Conservation (phyloP, 192 early-diverging fungal genomes). For the Coemansia umbellata region DNA sequence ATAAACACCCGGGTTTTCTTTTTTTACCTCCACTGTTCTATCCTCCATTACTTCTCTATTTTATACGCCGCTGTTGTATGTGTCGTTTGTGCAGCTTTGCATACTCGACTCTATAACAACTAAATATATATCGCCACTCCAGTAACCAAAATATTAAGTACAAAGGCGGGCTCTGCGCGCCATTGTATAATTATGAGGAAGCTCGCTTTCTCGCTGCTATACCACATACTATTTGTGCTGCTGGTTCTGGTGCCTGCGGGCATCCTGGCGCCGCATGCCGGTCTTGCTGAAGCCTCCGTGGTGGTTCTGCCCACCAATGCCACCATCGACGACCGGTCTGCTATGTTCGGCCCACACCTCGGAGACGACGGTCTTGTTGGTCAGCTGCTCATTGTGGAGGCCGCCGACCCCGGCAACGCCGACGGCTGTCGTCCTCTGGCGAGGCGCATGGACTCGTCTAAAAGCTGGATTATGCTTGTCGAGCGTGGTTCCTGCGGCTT, state of each 20-base stretch:
- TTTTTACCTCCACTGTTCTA: no score
- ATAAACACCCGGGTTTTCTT: no score
- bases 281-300: conserved; percentile 22
- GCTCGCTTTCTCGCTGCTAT: conserved; percentile 1
- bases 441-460: conserved; percentile 25
- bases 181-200: not conserved
- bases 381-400: conserved; percentile 56
- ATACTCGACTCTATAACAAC: no score
- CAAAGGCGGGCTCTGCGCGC: not conserved
- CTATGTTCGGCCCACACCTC: conserved; percentile 82
- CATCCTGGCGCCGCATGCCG: not conserved
- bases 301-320: conserved; percentile 44
- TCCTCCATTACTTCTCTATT: no score
- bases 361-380: conserved; percentile 69
- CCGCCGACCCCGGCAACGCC: conserved; percentile 53
- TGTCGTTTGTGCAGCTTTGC: no score
- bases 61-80: no score
- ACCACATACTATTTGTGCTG: conserved; percentile 1
- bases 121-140: no score
- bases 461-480: conserved; percentile 79
- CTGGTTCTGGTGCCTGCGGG: conserved; percentile 24
- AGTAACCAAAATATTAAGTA: no score
- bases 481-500: conserved; percentile 87
- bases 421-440: conserved; percentile 59
- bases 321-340: conserved; percentile 63